Evolutionary conservation across 1,284 basidiomycete species (phyloP).

Genomic region (Ustilago nuda): DNA sequence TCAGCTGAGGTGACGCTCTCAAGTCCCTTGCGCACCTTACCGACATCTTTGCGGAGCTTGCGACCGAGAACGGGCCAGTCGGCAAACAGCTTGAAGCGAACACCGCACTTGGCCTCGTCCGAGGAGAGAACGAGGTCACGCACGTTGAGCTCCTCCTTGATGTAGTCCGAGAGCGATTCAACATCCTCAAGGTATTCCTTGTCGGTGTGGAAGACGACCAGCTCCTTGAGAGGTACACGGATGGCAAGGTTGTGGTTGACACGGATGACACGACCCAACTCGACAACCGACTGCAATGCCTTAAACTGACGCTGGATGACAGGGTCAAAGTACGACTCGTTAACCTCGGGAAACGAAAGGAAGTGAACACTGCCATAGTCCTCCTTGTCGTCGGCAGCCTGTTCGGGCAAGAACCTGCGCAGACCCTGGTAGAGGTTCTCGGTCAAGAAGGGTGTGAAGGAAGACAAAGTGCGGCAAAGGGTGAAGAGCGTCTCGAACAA

Average conservation of each 20-base stretch:
- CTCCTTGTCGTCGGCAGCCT: slow-evolving; percentile 72
- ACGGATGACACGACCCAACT: slow-evolving; percentile 87
- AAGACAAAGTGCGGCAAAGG: slow-evolving; percentile 94
- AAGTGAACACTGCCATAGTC: slow-evolving; percentile 96
- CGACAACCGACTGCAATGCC: slow-evolving; percentile 94
- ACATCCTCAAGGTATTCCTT: slow-evolving; percentile 87
- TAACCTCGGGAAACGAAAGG: slow-evolving; percentile 90
- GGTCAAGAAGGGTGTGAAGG: slow-evolving; percentile 97
- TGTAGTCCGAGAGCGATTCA: slow-evolving; percentile 85
- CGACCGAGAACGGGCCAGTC: slow-evolving; percentile 95
- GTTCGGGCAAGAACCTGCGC: slow-evolving; percentile 77
- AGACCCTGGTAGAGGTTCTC: slow-evolving; percentile 97
- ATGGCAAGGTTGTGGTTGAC: slow-evolving; percentile 82
- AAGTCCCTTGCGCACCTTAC: slow-evolving; percentile 87
- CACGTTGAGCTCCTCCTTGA: slow-evolving; percentile 95
- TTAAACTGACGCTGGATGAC: slow-evolving; percentile 94
- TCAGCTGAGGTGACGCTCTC: slow-evolving; percentile 83
- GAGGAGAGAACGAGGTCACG: slow-evolving; percentile 88
- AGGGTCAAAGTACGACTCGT: slow-evolving; percentile 94
- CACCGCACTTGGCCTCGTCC: slow-evolving; percentile 86
- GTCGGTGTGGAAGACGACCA: slow-evolving; percentile 93
- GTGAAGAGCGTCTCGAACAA: slow-evolving; percentile 96
- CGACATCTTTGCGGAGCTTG: slow-evolving; percentile 93
- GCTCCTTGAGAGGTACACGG: slow-evolving; percentile 85
- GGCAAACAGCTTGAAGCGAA: slow-evolving; percentile 89